Base-by-base conservation (phyloP, 2,329 filamentous ascomycete genomes). In the Scedosporium minutisporum region DNA sequence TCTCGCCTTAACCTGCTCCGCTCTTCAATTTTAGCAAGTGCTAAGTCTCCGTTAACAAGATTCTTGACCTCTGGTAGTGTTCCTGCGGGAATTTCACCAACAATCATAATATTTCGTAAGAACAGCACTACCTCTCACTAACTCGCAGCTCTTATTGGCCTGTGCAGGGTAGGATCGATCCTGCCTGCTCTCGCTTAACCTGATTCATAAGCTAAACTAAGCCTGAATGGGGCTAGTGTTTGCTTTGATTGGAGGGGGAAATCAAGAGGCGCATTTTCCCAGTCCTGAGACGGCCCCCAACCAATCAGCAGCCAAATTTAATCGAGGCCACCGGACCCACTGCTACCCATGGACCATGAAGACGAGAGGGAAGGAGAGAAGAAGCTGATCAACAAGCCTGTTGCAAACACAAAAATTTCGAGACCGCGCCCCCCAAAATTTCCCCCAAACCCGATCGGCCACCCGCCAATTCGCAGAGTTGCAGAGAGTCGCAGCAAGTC, bases 371-470 rank as follows among this genome's bases (percentile, higher is more conserved):
- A 25, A 61, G 23, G 48, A 12, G 23, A 51, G 48, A 21, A 14
- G n/a, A 23, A 57, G 60, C 51, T 33, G 59, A 55, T 27, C 51
- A 55, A 55, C 51, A 55, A 55, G 51, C 33, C 33, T 38, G 44
- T 25, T 23, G 21, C 48, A 48, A 42, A 61, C 27, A 61, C 33
- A 61, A 61, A 61, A 61, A 55, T 53, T 61, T 57, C 29, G 48
- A 61, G 60, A 61, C 60, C 21, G 60, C 42, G 46, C 46, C 29
- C 48, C 60, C 59, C 44, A 59, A 46, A 59, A 42, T 44, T 42
- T 57, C 60, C 60, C 60, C 60, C 46, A 61, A 61, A 51, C 48
- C 59, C 46, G 60, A 61, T 61, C 60, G 46, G 60, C 60, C 60
- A 61, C 60, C 60, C 48, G 60, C 60, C 60, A 61, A 61, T 61